Evolutionary conservation across 176 grass and related monocot genomes (phyloP).

Genomic region (Zoysia pacifica): DNA sequence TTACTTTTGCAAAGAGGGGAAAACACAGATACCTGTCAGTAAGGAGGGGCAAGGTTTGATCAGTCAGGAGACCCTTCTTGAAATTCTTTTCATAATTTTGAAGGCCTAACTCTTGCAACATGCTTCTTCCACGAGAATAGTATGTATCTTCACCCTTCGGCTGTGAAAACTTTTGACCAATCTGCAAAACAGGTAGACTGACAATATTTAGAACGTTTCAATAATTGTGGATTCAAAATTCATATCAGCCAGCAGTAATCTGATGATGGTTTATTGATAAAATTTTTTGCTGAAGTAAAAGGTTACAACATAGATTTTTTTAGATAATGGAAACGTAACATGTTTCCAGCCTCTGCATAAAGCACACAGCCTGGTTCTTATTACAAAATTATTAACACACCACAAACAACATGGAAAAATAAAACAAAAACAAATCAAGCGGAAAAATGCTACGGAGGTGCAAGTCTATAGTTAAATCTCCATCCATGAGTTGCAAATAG

Average conservation of each 20-base stretch:
- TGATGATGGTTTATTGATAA: slow-evolving; percentile 14
- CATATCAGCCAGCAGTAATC: background rate
- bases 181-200: slow-evolving; percentile 48
- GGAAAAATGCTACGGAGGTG: too few relatives aligned
- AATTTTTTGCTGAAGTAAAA: background rate
- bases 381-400: too few relatives aligned
- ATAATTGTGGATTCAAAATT: background rate
- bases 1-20: background rate
- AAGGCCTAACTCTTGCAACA: slow-evolving; percentile 79
- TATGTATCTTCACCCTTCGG: slow-evolving; percentile 65
- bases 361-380: too few relatives aligned
- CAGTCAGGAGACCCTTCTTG: slow-evolving; percentile 90
- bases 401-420: too few relatives aligned
- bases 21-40: slow-evolving; percentile 64
- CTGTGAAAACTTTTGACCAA: slow-evolving; percentile 86
- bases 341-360: too few relatives aligned
- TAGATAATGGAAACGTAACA: too few relatives aligned
- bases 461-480: too few relatives aligned
- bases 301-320: background rate
- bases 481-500: too few relatives aligned
- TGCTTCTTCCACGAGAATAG: slow-evolving; percentile 74
- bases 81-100: slow-evolving; percentile 98
- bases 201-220: slow-evolving; percentile 14
- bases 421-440: too few relatives aligned
- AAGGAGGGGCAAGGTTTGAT: slow-evolving; percentile 84